Percentiles rank a stretch among this genome's conserved stretches.
phyloP scores from a whole-genome alignment of 768 basidiomycete species.

The Phylloporus arenicola region DNA sequence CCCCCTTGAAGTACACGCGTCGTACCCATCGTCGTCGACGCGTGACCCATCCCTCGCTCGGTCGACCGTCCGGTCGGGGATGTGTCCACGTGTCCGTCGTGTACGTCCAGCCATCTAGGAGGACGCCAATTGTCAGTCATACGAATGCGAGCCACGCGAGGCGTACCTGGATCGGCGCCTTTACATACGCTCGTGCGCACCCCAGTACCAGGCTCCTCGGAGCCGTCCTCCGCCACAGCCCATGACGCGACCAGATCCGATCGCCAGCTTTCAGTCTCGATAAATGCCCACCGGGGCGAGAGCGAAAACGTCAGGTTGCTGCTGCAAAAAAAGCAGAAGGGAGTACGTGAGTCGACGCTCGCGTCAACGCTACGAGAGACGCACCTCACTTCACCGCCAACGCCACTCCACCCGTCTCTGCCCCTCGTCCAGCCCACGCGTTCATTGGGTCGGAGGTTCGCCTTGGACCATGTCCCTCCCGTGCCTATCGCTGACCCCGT shows the following conservation, averaged over 20 bases:
- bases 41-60: slow-evolving; percentile 49
- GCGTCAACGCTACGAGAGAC: slow-evolving; percentile 1
- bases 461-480: slow-evolving; percentile 34
- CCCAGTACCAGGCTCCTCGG: not conserved
- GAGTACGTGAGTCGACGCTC: not conserved
- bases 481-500: not conserved
- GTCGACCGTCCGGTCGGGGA: slow-evolving; percentile 35
- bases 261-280: slow-evolving; percentile 75
- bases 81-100: slow-evolving; percentile 73
- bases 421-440: slow-evolving; percentile 66
- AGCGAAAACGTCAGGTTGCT: slow-evolving; percentile 80
- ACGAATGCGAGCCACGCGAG: not conserved
- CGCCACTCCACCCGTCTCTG: slow-evolving; percentile 64
- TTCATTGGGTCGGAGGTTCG: slow-evolving; percentile 38
- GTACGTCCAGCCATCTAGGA: slow-evolving; percentile 76
- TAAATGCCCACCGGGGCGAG: slow-evolving; percentile 68
- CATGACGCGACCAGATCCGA: slow-evolving; percentile 57
- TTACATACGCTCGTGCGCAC: slow-evolving; percentile 5
- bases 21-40: slow-evolving; percentile 66
- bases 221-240: slow-evolving; percentile 29
- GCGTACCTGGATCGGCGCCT: slow-evolving; percentile 26
- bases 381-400: slow-evolving; percentile 60
- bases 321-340: slow-evolving; percentile 29
- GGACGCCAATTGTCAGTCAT: not conserved
- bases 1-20: slow-evolving; percentile 42